Conservation (phyloP, 2,329 filamentous ascomycete species). For the Calcarisporium arbuscula region DNA sequence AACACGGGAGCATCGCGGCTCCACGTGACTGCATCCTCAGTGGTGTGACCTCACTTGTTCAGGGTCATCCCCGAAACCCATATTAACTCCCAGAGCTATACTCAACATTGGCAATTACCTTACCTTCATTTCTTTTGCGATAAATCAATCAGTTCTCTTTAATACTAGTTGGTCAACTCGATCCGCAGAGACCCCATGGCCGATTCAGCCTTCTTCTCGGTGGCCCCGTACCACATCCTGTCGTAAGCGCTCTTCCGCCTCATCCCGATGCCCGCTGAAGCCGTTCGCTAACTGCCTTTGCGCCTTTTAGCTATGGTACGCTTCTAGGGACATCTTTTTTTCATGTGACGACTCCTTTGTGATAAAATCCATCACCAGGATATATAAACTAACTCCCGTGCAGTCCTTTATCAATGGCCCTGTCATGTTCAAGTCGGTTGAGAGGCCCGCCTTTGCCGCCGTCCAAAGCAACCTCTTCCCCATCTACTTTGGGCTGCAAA, state of each 20-base stretch:
- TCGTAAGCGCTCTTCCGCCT: conserved; percentile 39
- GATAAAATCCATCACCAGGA: neutral
- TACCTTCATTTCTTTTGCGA: neutral
- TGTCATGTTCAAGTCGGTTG: conserved; percentile 68
- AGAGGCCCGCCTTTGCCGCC: conserved; percentile 72
- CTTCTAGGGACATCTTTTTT: conserved; percentile 83
- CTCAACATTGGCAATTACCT: neutral
- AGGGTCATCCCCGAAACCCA: neutral
- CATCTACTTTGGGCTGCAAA: conserved; percentile 82
- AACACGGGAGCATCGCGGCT: conserved; percentile 21
- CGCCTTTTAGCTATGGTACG: conserved; percentile 68
- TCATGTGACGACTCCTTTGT: conserved; percentile 48
- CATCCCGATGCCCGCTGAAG: neutral
- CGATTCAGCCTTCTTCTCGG: conserved; percentile 50
- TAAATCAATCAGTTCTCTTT: too few species aligned
- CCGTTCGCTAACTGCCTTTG: neutral
- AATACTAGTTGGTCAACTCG: too few species aligned
- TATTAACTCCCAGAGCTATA: neutral
- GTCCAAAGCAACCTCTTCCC: conserved; percentile 80
- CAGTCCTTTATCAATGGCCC: conserved; percentile 71
- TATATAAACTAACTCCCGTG: conserved; percentile 5
- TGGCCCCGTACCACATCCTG: conserved; percentile 70
- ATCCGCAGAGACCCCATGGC: too few species aligned
- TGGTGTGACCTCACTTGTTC: conserved; percentile 9
- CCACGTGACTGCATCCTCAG: conserved; percentile 21